Conservation (phyloP, 768 basidiomycete species). For the Trametes cinnabarina region DNA sequence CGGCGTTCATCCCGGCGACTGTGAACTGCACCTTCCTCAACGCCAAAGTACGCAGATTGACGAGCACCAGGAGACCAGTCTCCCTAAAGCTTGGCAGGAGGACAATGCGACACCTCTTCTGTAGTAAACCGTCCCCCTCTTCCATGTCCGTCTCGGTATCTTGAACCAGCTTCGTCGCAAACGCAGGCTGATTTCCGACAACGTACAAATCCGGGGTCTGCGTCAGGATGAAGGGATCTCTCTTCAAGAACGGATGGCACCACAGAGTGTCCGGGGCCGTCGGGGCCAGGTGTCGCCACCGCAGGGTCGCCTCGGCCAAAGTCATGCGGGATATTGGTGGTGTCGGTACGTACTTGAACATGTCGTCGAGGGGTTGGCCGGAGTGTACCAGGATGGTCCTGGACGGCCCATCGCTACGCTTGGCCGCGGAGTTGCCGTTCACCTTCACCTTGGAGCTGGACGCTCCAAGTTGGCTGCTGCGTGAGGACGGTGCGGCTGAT, state of each 20-base stretch:
- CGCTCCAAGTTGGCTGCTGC: conserved; percentile 8
- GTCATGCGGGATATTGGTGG: conserved; percentile 70
- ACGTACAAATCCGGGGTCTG: conserved; percentile 89
- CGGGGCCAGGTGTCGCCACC: conserved; percentile 97
- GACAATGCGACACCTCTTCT: conserved; percentile 63
- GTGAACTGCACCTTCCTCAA: conserved; percentile 62
- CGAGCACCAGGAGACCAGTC: conserved; percentile 73
- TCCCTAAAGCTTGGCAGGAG: conserved; percentile 79
- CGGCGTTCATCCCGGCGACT: conserved; percentile 36
- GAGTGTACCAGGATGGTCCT: conserved; percentile 79
- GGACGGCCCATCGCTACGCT: conserved; percentile 22
- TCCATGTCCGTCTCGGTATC: conserved; percentile 35
- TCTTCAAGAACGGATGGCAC: conserved; percentile 90
- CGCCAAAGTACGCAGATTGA: conserved; percentile 76
- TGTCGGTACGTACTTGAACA: conserved; percentile 86
- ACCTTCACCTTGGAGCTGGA: conserved; percentile 11
- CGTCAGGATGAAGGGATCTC: conserved; percentile 87
- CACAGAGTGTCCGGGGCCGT: conserved; percentile 98
- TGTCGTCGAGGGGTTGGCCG: conserved; percentile 92
- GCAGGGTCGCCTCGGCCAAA: conserved; percentile 75
- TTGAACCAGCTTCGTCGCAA: conserved; percentile 66
- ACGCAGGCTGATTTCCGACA: conserved; percentile 86
- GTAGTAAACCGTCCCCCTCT: conserved; percentile 21
- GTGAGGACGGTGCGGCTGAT: conserved; percentile 7
- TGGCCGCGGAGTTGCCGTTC: neutral